A percentile compares a stretch with the other conserved stretches of the same genome.
Evolutionary conservation across 495 filamentous ascomycete genomes (phyloP).

Genomic region (Neurospora sp.): DNA sequence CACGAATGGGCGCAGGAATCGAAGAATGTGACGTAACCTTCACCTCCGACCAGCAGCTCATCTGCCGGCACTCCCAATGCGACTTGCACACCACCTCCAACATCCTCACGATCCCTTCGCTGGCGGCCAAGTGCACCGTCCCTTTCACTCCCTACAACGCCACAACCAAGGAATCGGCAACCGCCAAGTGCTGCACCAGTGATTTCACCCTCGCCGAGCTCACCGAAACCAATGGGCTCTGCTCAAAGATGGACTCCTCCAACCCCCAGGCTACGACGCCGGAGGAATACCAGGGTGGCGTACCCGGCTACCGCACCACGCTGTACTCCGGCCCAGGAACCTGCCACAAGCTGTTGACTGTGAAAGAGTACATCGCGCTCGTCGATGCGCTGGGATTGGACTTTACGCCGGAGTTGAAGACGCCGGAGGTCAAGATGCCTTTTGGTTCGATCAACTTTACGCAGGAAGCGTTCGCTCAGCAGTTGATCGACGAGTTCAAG

Average conservation of each 20-base stretch:
- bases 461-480: slow-evolving; percentile 45
- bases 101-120: slow-evolving; percentile 44
- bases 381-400: slow-evolving; percentile 41
- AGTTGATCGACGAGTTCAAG: slow-evolving; percentile 50
- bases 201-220: slow-evolving; percentile 51
- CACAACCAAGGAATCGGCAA: slow-evolving; percentile 25
- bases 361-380: slow-evolving; percentile 43
- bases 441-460: slow-evolving; percentile 44
- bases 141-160: slow-evolving; percentile 42
- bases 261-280: slow-evolving; percentile 43
- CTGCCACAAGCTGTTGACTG: slow-evolving; percentile 43
- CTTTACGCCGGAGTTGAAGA: slow-evolving; percentile 55
- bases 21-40: slow-evolving; percentile 56
- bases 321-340: slow-evolving; percentile 40
- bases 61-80: slow-evolving; percentile 54
- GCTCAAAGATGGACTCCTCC: slow-evolving; percentile 52
- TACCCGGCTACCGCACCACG: slow-evolving; percentile 46
- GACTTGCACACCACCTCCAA: slow-evolving; percentile 57
- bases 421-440: slow-evolving; percentile 48
- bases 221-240: slow-evolving; percentile 48
- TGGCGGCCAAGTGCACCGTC: slow-evolving; percentile 49
- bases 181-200: slow-evolving; percentile 50
- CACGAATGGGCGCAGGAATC: slow-evolving; percentile 53
- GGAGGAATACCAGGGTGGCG: slow-evolving; percentile 41
- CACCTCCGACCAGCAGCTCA: slow-evolving; percentile 48